Percentiles rank a stretch among this genome's conserved stretches.
Evolutionary conservation across 108 stramenopile species (phyloP).

Genomic region (Nitzschia sp.): DNA sequence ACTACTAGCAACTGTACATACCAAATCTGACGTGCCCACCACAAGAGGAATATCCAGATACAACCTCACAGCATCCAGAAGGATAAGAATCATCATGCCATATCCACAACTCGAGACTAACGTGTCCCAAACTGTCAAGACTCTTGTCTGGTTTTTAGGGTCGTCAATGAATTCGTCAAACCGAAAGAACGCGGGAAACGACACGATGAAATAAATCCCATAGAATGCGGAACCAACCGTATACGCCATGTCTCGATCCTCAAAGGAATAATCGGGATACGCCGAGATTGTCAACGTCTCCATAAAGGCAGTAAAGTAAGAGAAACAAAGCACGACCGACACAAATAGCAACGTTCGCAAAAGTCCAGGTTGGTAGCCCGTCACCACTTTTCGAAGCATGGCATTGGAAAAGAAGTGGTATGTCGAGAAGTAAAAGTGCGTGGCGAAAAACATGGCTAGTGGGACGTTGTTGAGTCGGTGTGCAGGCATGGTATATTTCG

Average conservation of each 20-base stretch:
- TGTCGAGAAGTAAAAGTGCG: constrained; percentile 95
- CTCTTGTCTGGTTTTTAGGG: constrained; percentile 9
- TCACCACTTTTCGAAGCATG: constrained; percentile 79
- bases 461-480: constrained; percentile 97
- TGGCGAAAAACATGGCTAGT: constrained; percentile 90
- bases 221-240: constrained; percentile 86
- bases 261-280: constrained; percentile 96
- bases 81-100: constrained; percentile 92
- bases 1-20: too few species aligned
- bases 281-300: constrained; percentile 94
- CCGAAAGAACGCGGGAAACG: constrained; percentile 90
- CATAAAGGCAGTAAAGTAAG: constrained; percentile 97
- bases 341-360: constrained; percentile 59
- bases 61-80: constrained; percentile 92
- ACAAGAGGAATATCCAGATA: constrained; percentile 79
- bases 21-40: constrained; percentile 46
- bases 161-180: constrained; percentile 70
- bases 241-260: constrained; percentile 64
- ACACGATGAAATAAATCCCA: constrained; percentile 98
- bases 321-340: constrained; percentile 46
- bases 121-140: constrained; percentile 68
- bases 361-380: constrained; percentile 44
- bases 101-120: constrained; percentile 80
- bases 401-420: constrained; percentile 95
- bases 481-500: constrained; percentile 93